Evolutionary conservation across 2,329 filamentous ascomycete species (phyloP).

Genomic region (Capronia coronata): DNA sequence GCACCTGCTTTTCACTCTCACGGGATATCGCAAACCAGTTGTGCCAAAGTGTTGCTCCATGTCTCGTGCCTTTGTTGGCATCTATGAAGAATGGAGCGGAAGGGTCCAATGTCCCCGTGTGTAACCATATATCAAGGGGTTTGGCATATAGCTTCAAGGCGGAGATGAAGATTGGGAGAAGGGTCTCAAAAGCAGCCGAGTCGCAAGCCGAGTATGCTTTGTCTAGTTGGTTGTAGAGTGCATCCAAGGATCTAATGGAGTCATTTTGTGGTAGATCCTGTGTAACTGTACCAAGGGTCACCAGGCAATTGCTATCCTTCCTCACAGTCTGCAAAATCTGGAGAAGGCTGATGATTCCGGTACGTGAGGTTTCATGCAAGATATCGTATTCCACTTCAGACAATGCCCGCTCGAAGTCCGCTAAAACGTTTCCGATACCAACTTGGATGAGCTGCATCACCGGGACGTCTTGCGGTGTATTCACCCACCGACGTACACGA

Average conservation of each 20-base stretch:
- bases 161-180: constrained; percentile 16
- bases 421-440: constrained; percentile 7
- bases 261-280: constrained; percentile 8
- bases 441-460: constrained; percentile 21
- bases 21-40: constrained; percentile 19
- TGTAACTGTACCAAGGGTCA: constrained; percentile 1
- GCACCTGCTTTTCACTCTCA: constrained; percentile 7
- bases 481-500: constrained; percentile 17
- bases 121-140: constrained; percentile 20
- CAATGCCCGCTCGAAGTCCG: constrained; percentile 9
- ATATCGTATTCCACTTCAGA: constrained; percentile 10
- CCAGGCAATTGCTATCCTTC: constrained; percentile 2
- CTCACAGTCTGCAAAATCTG: constrained; percentile 10
- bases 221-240: constrained; percentile 10
- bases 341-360: constrained; percentile 16
- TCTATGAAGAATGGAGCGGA: constrained; percentile 14
- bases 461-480: neutral
- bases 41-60: constrained; percentile 19
- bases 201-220: constrained; percentile 10
- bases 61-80: constrained; percentile 1
- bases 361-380: constrained; percentile 5
- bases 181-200: constrained; percentile 1
- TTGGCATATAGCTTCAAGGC: constrained; percentile 14
- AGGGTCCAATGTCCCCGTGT: constrained; percentile 7
- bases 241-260: constrained; percentile 9